Evolutionary conservation across 192 early-diverging fungal genomes (phyloP).

Genomic region (Gonapodya sp.): DNA sequence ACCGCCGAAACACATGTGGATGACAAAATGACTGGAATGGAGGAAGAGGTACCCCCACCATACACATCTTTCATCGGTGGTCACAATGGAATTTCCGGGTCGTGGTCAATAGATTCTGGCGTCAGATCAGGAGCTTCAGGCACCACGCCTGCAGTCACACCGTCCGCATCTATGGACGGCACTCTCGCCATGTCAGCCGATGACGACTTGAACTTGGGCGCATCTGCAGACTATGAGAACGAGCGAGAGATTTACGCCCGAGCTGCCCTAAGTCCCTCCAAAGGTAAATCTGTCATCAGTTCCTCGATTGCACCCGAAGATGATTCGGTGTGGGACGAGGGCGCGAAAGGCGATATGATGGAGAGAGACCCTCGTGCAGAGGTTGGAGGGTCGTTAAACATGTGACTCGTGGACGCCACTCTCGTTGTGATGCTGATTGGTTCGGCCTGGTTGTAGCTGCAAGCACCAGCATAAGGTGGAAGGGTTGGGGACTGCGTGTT

Average conservation of each 20-base stretch:
- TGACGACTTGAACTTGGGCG: neutral
- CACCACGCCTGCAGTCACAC: neutral
- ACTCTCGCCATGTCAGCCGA: neutral
- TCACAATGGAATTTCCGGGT: neutral
- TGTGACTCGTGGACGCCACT: neutral
- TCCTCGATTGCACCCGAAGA: neutral
- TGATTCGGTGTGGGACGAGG: neutral
- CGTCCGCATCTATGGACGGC: neutral
- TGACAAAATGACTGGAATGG: neutral
- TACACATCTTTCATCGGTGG: neutral
- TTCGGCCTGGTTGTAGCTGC: too few species aligned
- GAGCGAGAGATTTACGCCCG: neutral
- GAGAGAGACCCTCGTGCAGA: neutral
- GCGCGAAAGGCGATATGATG: neutral
- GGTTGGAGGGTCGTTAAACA: neutral
- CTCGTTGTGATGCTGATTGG: neutral
- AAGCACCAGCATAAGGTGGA: too few species aligned
- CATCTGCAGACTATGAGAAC: neutral
- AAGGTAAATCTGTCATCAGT: neutral
- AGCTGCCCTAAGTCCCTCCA: neutral
- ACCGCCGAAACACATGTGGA: neutral
- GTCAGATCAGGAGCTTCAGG: neutral
- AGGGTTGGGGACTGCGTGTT: too few species aligned
- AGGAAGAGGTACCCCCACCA: neutral
- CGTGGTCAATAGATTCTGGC: neutral